These are phyloP conservation scores for Hippophae gyantsensis DNA, from an alignment of 306 rosid species.

Conservation along the genomic window DNA sequence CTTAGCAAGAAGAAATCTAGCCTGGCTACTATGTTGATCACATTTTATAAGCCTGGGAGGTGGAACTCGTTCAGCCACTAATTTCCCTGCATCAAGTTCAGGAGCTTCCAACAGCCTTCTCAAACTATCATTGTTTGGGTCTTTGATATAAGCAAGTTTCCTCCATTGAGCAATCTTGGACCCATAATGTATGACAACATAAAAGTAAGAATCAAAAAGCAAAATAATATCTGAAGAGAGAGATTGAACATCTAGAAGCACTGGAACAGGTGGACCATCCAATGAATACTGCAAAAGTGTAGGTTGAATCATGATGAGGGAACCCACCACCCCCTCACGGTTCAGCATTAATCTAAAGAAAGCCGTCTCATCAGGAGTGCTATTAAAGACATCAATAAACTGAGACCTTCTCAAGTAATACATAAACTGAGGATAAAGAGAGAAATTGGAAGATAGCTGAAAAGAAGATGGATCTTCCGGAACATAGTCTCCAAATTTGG, in stretches of 20 bases:
- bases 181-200: conserved; percentile 76
- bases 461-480: conserved; percentile 81
- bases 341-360: conserved; percentile 71
- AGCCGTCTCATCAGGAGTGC: conserved; percentile 82
- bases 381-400: conserved; percentile 73
- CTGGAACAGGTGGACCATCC: conserved; percentile 86
- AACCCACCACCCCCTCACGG: conserved; percentile 74
- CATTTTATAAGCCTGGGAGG: conserved; percentile 68
- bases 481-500: conserved; percentile 81
- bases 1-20: conserved; percentile 92
- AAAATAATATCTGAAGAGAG: conserved; percentile 66
- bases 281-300: conserved; percentile 76
- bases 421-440: conserved; percentile 88
- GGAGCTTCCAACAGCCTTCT: conserved; percentile 81
- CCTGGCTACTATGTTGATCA: conserved; percentile 86
- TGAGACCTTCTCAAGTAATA: conserved; percentile 81
- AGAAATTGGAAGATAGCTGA: conserved; percentile 67
- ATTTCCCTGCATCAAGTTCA: conserved; percentile 64
- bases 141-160: conserved; percentile 74
- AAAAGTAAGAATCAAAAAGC: conserved; percentile 82
- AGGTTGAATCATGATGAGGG: conserved; percentile 91
- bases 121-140: conserved; percentile 70
- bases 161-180: conserved; percentile 77
- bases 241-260: conserved; percentile 71
- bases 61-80: conserved; percentile 61